Conservation (phyloP, 2,329 filamentous ascomycete species). For the Sporothrix pseudoabietina region DNA sequence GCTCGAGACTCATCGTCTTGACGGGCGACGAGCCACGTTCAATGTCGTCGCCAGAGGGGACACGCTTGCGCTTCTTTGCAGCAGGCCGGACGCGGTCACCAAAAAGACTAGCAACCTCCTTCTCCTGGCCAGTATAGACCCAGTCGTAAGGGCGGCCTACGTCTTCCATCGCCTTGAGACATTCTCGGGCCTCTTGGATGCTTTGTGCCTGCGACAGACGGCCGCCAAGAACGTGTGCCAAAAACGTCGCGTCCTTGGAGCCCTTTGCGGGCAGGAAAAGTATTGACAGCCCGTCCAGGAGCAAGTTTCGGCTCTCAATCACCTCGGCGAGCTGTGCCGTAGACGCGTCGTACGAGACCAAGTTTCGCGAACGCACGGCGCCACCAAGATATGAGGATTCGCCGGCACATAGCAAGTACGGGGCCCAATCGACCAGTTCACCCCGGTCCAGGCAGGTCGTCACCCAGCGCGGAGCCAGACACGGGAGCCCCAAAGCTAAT, state of each 20-base stretch:
- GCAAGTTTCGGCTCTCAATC: slow-evolving; percentile 60
- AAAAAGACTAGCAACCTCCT: slow-evolving; percentile 39
- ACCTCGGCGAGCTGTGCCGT: slow-evolving; percentile 60
- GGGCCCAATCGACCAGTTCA: slow-evolving; percentile 69
- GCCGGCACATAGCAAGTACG: slow-evolving; percentile 84
- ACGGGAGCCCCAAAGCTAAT: slow-evolving; percentile 84
- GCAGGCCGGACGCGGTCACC: slow-evolving; percentile 22
- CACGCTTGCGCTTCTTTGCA: slow-evolving; percentile 49
- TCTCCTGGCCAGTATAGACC: slow-evolving; percentile 73
- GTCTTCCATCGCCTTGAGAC: slow-evolving; percentile 56
- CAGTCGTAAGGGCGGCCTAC: slow-evolving; percentile 64
- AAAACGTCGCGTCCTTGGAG: slow-evolving; percentile 70
- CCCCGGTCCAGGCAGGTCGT: slow-evolving; percentile 66
- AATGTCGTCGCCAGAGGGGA: slow-evolving; percentile 41
- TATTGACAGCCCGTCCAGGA: slow-evolving; percentile 67
- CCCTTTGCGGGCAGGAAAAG: slow-evolving; percentile 70
- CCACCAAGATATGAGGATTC: slow-evolving; percentile 75
- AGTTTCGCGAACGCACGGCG: slow-evolving; percentile 72
- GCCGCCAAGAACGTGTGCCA: slow-evolving; percentile 77
- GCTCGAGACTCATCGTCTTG: slow-evolving; percentile 76
- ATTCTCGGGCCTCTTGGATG: slow-evolving; percentile 63
- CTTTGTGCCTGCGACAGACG: slow-evolving; percentile 67
- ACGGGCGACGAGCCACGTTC: slow-evolving; percentile 45
- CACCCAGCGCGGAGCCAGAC: slow-evolving; percentile 81
- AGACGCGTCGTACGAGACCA: slow-evolving; percentile 62